A percentile compares a stretch with the other conserved stretches of the same genome.
Conservation (phyloP, 1,139 yeast genomes). For the Yamadazyma dendronema region DNA sequence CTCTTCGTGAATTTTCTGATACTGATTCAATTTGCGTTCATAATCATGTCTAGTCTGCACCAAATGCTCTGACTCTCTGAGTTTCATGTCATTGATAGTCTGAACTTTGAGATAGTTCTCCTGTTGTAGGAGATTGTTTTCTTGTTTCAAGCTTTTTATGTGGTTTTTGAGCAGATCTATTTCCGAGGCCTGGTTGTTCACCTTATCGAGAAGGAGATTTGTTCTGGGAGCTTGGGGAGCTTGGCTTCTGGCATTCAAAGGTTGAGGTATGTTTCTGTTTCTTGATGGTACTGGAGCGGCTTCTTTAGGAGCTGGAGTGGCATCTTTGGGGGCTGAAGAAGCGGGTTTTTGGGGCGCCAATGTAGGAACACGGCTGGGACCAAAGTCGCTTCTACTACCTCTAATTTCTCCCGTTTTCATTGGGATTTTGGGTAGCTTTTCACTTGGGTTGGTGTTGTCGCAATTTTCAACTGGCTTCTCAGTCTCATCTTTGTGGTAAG, state of each 20-base stretch:
- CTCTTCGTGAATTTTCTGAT: neutral
- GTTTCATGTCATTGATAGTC: constrained; percentile 4
- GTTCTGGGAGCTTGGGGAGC: neutral
- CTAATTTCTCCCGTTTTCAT: neutral
- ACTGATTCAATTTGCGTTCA: constrained; percentile 2
- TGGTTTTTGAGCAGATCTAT: constrained; percentile 7
- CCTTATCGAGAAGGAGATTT: constrained; percentile 8
- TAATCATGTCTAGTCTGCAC: constrained; percentile 2
- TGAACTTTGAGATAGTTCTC: constrained; percentile 9
- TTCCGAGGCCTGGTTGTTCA: constrained; percentile 7
- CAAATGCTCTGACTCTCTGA: constrained; percentile 1
- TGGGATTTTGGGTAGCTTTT: neutral
- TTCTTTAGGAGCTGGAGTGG: too few species aligned
- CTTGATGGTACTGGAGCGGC: neutral
- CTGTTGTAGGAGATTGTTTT: constrained; percentile 10
- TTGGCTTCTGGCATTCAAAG: neutral
- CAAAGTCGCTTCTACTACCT: too few species aligned
- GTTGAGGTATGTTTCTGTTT: too few species aligned
- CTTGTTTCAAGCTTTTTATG: constrained; percentile 9
- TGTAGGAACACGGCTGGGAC: too few species aligned
- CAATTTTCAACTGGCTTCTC: too few species aligned
- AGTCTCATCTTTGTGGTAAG: neutral
- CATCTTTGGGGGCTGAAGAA: too few species aligned
- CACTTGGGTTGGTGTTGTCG: neutral
- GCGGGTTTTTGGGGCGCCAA: too few species aligned